Conservation (phyloP, 2,329 filamentous ascomycete species). For the Dothideomycetes sp. region DNA sequence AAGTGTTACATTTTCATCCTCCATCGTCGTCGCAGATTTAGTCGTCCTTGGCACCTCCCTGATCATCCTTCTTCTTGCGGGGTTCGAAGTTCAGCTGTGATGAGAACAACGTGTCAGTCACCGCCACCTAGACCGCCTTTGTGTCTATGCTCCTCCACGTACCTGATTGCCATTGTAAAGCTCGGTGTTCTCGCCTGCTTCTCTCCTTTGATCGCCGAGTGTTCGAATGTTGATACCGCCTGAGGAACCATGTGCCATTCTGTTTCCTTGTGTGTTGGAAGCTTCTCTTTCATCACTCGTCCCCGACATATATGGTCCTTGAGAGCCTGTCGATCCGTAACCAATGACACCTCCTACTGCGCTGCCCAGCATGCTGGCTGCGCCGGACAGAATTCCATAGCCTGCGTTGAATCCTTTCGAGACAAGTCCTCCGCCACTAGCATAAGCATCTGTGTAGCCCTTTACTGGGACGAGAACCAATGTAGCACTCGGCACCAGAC, state of each 20-base stretch:
- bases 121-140: not conserved
- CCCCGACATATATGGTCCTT: slow-evolving; percentile 21
- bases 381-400: slow-evolving; percentile 26
- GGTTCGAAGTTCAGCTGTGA: slow-evolving; percentile 59
- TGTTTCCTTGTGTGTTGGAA: slow-evolving; percentile 19
- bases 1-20: no score
- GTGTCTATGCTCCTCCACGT: slow-evolving; percentile 31
- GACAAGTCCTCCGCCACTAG: slow-evolving; percentile 24
- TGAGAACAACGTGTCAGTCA: slow-evolving; percentile 15
- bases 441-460: slow-evolving; percentile 52
- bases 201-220: slow-evolving; percentile 36
- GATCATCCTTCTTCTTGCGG: slow-evolving; percentile 48
- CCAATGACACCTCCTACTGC: slow-evolving; percentile 22
- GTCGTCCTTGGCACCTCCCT: slow-evolving; percentile 30
- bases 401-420: slow-evolving; percentile 27
- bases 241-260: slow-evolving; percentile 16
- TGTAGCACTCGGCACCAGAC: slow-evolving; percentile 69
- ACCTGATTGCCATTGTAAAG: slow-evolving; percentile 91
- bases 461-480: slow-evolving; percentile 69
- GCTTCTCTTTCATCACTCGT: slow-evolving; percentile 19
- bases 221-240: slow-evolving; percentile 34
- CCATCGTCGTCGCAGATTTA: no score
- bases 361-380: slow-evolving; percentile 27
- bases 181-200: slow-evolving; percentile 46
- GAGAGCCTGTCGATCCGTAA: slow-evolving; percentile 11